Conservation (phyloP, 768 basidiomycete genomes). For the Rhodosporidiobolus odoratus region DNA sequence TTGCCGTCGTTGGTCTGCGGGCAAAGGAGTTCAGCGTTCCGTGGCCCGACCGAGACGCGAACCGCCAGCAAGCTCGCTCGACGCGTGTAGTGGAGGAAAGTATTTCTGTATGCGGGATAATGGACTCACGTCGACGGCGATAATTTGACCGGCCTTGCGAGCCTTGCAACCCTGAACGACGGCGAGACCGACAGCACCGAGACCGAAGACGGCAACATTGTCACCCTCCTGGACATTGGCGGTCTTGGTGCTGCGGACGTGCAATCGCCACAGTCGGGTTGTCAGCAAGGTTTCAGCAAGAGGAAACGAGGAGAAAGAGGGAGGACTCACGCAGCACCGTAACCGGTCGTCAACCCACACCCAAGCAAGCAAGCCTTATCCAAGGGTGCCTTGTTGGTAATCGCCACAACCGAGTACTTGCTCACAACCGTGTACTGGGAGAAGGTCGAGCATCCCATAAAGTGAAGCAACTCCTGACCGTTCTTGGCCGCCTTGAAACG, state of each 20-base stretch:
- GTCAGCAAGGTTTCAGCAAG: slow-evolving; percentile 1
- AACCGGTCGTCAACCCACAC: slow-evolving; percentile 43
- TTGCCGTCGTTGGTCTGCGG: slow-evolving; percentile 67
- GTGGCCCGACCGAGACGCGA: neutral
- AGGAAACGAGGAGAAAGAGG: neutral
- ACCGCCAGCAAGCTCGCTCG: neutral
- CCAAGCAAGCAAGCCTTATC: slow-evolving; percentile 96
- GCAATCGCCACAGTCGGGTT: neutral
- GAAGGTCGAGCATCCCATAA: slow-evolving; percentile 99
- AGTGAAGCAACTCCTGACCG: slow-evolving; percentile 81
- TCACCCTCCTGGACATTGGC: slow-evolving; percentile 59
- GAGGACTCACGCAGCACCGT: slow-evolving; percentile 48
- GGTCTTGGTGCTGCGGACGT: slow-evolving; percentile 45
- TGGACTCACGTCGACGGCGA: slow-evolving; percentile 64
- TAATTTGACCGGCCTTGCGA: slow-evolving; percentile 78
- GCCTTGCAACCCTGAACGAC: slow-evolving; percentile 72
- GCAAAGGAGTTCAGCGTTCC: neutral
- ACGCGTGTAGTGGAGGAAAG: neutral
- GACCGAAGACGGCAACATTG: slow-evolving; percentile 89
- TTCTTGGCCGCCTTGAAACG: slow-evolving; percentile 72
- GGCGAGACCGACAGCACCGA: slow-evolving; percentile 88
- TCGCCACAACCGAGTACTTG: slow-evolving; percentile 90
- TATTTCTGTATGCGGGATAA: neutral
- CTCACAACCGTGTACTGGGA: slow-evolving; percentile 98
- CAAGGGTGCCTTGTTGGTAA: slow-evolving; percentile 75